phyloP scores from a whole-genome alignment of 805 yeast genomes.

The Ogataea wickerhamii region DNA sequence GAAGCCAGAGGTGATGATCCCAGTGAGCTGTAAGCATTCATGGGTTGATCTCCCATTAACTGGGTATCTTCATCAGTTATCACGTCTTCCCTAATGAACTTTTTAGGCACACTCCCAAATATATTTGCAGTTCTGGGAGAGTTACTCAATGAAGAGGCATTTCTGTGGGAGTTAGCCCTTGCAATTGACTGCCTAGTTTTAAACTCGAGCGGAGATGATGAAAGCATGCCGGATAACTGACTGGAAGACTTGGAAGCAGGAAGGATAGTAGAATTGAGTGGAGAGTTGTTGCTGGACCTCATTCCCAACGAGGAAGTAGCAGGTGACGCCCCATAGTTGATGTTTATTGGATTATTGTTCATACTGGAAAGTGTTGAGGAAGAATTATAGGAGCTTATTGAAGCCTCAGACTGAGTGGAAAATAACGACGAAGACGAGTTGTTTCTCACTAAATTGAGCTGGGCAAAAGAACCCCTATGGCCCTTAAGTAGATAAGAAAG shows the following conservation, averaged over 20 bases:
- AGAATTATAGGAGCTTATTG: conserved; percentile 24
- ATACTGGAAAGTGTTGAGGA: conserved; percentile 15
- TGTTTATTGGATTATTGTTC: conserved; percentile 20
- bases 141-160: conserved; percentile 24
- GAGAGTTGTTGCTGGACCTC: conserved; percentile 14
- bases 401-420: conserved; percentile 26
- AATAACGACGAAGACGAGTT: conserved; percentile 31
- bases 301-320: conserved; percentile 7
- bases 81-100: conserved; percentile 15
- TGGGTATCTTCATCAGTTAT: conserved; percentile 21
- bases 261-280: conserved; percentile 5
- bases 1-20: conserved; percentile 11
- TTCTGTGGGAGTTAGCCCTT: conserved; percentile 24
- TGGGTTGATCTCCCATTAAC: conserved; percentile 2
- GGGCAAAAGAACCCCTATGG: conserved; percentile 36
- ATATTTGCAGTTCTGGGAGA: conserved; percentile 23
- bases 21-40: conserved; percentile 5
- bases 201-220: conserved; percentile 28
- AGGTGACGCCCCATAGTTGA: conserved; percentile 8
- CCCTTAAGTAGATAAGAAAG: conserved; percentile 29
- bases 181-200: conserved; percentile 21
- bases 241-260: conserved; percentile 13
- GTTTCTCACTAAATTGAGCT: conserved; percentile 23
- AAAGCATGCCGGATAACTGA: conserved; percentile 13
- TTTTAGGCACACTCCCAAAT: conserved; percentile 19